Base-by-base conservation (phyloP, 352 stramenopile genomes). In the Globisporangium solare region DNA sequence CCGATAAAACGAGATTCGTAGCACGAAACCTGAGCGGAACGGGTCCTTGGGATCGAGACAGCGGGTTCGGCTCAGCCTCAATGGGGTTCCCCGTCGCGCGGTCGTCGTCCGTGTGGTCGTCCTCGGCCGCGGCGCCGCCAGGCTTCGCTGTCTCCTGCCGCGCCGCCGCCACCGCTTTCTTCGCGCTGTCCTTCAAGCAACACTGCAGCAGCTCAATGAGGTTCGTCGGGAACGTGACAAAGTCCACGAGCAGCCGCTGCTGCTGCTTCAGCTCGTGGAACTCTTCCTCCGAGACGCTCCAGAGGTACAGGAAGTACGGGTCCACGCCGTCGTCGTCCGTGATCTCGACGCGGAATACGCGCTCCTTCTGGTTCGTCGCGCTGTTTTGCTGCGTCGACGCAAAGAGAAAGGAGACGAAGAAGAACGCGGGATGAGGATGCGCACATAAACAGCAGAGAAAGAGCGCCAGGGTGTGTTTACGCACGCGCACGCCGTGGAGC, bases 231-330 rank as follows among this genome's bases (percentile, higher is more conserved):
- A 98, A 98, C 22, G 73, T 86, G 18, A 65, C 71, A 74, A 98
- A 98, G 70, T 98, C 94, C 46, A 98, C 91, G 7, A 98, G 77
- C 37, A 98, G 67, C 32, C 78, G 74, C 70, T 98, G 93, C 61
- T 98, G 91, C 55, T 90, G 74, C 73, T 98, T 98, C 5, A 98
- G 70, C 40, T 95, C 83, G 62, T 97, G 92, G 64, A 98, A 98
- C 62, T 98, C 90, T 64, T 96, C 88, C 64, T 98, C 94, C 21
- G 86, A 94, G 31, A 98, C 94, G 63, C 95, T 92, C 73, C 93
- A 92, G 14, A 94, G 73, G 61, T 94, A 97, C 47, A 97, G 63
- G 61, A 97, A 98, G 60, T 91, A 97, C 56, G 89, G 84, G 54
- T 98, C 89, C 5, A 64, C 73, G 43, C 96, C 85, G 46, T 97